A percentile compares a stretch with the other conserved stretches of the same genome.
These are phyloP conservation scores for Podila epicladia DNA, from an alignment of 192 early-diverging fungal species.

Conservation along the genomic window DNA sequence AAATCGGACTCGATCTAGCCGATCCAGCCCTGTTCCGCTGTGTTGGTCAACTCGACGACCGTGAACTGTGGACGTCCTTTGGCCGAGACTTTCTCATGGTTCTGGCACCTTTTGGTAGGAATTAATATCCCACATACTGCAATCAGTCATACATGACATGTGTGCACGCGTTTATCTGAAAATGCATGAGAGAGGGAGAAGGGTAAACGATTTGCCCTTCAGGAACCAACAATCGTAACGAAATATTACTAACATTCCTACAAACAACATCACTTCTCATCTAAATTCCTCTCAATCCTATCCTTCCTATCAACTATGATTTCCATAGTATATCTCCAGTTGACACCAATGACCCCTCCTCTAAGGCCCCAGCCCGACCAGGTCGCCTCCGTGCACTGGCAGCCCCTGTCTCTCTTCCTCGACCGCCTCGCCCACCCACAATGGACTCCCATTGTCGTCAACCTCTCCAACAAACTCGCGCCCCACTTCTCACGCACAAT, in stretches of 20 bases:
- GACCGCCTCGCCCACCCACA: slow-evolving; percentile 31
- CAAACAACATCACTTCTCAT: background rate
- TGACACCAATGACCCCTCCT: slow-evolving; percentile 36
- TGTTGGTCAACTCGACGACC: slow-evolving; percentile 53
- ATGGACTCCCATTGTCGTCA: slow-evolving; percentile 53
- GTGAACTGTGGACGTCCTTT: slow-evolving; percentile 57
- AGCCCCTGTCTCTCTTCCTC: slow-evolving; percentile 51
- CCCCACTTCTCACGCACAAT: slow-evolving; percentile 41
- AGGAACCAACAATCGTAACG: too few species aligned
- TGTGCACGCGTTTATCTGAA: too few species aligned
- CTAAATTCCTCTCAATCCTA: background rate
- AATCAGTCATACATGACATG: too few species aligned
- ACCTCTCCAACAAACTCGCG: slow-evolving; percentile 49
- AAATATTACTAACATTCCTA: background rate
- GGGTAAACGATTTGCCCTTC: too few species aligned
- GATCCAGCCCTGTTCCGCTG: slow-evolving; percentile 45
- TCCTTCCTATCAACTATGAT: slow-evolving; percentile 3
- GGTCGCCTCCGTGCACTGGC: slow-evolving; percentile 54
- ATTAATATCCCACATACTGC: too few species aligned
- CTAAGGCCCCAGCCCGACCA: slow-evolving; percentile 52
- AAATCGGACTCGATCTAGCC: slow-evolving; percentile 51
- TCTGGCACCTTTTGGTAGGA: slow-evolving; percentile 53
- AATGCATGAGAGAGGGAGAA: too few species aligned
- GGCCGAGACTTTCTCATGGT: slow-evolving; percentile 54
- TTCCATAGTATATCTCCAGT: slow-evolving; percentile 50